Base-by-base conservation (phyloP, 768 basidiomycete species). In the Trametes meyenii region DNA sequence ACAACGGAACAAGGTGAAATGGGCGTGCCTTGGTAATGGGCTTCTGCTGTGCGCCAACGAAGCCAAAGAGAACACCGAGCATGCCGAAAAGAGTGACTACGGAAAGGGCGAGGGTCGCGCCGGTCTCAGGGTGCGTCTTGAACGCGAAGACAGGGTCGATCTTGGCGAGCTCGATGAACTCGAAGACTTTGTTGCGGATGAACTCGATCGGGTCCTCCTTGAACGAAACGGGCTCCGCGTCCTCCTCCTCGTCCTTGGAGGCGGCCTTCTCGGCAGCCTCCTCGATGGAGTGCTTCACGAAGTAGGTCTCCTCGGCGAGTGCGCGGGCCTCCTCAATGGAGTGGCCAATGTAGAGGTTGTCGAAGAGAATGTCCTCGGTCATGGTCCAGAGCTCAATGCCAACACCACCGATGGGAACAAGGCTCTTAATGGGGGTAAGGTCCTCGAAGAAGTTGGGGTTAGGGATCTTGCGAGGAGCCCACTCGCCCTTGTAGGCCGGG, bases 381-480 rank as follows among this genome's bases (percentile, higher is more conserved):
- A 98, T 99, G 48, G 96, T 96, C 97, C 97, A 99, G 69, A 98
- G 87, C 77, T 99, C 97, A 67, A 98, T 96, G 71, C 96, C 96
- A 63, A 97, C 85, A 77, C 94, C 95, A 67, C 93, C 92, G 72
- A 99, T 96, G 76, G 92, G 92, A 69, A 85, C 80, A 51, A 99
- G 84, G 74, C 78, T 80, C 81, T 94, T 89, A 67, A 93, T 83
- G 6, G 95, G 95, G 57, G 79, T 84, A 55, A 78, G 73, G 73
- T 98, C 97, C 77, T 96, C 92, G 75, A 91, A 99, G 84, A 81
- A 97, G 71, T 79, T 78, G 13, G 96, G 92, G 85, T 98, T 98
- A 72, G 86, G 53, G 67, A 99, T 94, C 86, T 92, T 88, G 67
- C 87, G 85, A 52, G 97, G 92, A 38, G 86, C 81, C 97, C 97